Percentiles rank a stretch among this genome's conserved stretches.
Evolutionary conservation across 345 rosid genomes (phyloP).

Genomic region (Euphorbia peplus): DNA sequence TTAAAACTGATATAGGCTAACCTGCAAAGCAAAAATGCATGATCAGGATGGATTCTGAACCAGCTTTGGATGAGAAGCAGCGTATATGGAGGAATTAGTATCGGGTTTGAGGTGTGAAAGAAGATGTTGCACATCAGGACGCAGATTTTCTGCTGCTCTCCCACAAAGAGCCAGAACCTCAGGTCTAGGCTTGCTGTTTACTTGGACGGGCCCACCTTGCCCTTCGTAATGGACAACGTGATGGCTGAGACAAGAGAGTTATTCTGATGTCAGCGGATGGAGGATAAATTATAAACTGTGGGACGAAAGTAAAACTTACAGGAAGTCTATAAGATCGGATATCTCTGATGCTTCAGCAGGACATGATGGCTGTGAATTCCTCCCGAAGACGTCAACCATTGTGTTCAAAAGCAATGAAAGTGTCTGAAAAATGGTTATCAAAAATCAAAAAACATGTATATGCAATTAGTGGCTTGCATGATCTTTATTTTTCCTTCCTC

Average conservation of each 20-base stretch:
- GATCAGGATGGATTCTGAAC: conserved; percentile 39
- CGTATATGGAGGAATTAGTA: conserved; percentile 66
- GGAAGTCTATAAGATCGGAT: conserved; percentile 76
- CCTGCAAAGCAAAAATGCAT: background rate
- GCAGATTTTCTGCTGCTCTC: conserved; percentile 62
- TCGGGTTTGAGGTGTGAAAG: conserved; percentile 83
- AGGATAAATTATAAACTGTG: background rate
- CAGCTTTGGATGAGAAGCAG: conserved; percentile 80
- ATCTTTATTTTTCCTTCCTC: background rate
- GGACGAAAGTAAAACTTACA: conserved; percentile 45
- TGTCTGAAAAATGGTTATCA: conserved; percentile 43
- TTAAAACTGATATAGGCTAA: too few relatives aligned
- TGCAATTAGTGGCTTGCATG: background rate
- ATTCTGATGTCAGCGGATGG: background rate
- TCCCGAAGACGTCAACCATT: conserved; percentile 82
- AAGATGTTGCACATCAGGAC: conserved; percentile 82
- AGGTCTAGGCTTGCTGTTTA: conserved; percentile 76
- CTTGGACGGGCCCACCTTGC: conserved; percentile 90
- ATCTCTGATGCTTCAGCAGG: conserved; percentile 82
- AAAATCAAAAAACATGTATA: background rate
- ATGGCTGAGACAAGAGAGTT: conserved; percentile 43
- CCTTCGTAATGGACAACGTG: conserved; percentile 92
- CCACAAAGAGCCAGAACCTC: conserved; percentile 70
- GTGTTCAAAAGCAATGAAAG: conserved; percentile 57
- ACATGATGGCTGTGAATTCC: conserved; percentile 47